These are phyloP conservation scores for Haplosporangium sp. DNA, from an alignment of 371 early-diverging fungal species.

Conservation along the genomic window DNA sequence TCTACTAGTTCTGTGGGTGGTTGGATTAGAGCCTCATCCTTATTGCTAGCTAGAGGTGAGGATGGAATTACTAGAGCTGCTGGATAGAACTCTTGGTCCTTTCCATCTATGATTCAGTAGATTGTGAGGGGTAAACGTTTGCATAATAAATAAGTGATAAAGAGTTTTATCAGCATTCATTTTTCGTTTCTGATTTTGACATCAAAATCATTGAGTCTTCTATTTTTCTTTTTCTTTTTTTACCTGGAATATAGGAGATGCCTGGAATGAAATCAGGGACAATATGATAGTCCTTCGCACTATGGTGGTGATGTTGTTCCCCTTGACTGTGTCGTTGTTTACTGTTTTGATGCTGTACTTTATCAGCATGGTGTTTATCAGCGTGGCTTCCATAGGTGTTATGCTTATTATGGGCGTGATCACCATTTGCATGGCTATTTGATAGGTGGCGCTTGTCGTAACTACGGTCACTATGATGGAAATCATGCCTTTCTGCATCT, in stretches of 20 bases:
- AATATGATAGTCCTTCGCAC: conserved; percentile 3
- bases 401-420: not conserved
- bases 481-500: conserved; percentile 14
- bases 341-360: conserved; percentile 2
- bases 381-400: not conserved
- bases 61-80: no score
- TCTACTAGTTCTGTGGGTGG: no score
- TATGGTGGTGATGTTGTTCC: conserved; percentile 11
- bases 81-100: no score
- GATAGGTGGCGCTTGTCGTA: not conserved
- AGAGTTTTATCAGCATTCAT: no score
- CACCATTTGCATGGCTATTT: not conserved
- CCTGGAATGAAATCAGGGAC: conserved; percentile 4
- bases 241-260: conserved; percentile 1
- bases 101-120: no score
- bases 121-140: no score
- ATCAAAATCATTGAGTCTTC: no score
- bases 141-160: no score
- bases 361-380: conserved; percentile 1
- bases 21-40: no score
- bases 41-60: no score
- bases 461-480: not conserved
- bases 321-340: not conserved
- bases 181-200: no score
- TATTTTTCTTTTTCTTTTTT: not conserved